These are phyloP conservation scores for Capsicum baccatum DNA, from an alignment of 257 asterid genomes.

Conservation along the genomic window DNA sequence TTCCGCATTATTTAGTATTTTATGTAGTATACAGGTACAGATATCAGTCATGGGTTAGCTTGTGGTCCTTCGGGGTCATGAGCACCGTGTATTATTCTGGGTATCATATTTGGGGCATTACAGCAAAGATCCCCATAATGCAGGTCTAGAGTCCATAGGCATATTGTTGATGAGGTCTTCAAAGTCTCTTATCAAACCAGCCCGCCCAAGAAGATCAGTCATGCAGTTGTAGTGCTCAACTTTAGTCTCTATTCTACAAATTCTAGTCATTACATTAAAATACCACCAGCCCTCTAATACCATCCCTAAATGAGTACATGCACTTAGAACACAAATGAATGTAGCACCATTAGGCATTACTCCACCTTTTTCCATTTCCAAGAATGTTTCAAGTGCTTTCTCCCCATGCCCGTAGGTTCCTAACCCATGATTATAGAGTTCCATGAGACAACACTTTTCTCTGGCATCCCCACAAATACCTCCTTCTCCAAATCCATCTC, in stretches of 20 bases:
- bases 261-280: not conserved
- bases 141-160: slow-evolving; percentile 31
- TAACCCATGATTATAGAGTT: slow-evolving; percentile 53
- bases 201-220: slow-evolving; percentile 47
- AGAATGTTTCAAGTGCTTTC: slow-evolving; percentile 46
- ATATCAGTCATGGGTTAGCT: too few relatives aligned
- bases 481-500: too few relatives aligned
- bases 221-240: slow-evolving; percentile 52
- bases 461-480: slow-evolving; percentile 35
- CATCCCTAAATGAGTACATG: slow-evolving; percentile 48
- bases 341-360: slow-evolving; percentile 48
- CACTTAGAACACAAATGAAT: slow-evolving; percentile 44
- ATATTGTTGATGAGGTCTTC: slow-evolving; percentile 36
- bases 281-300: slow-evolving; percentile 52
- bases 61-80: too few relatives aligned
- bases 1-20: too few relatives aligned
- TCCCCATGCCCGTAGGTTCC: slow-evolving; percentile 45
- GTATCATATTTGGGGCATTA: too few relatives aligned
- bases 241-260: slow-evolving; percentile 39
- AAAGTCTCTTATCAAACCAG: slow-evolving; percentile 43
- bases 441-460: slow-evolving; percentile 48
- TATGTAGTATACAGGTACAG: too few relatives aligned
- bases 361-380: slow-evolving; percentile 44
- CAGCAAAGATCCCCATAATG: not conserved
- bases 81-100: too few relatives aligned